A percentile compares a stretch with the other conserved stretches of the same genome.
Evolutionary conservation across 2,329 filamentous ascomycete species (phyloP).

Genomic region (Tolypocladium guangdongense): DNA sequence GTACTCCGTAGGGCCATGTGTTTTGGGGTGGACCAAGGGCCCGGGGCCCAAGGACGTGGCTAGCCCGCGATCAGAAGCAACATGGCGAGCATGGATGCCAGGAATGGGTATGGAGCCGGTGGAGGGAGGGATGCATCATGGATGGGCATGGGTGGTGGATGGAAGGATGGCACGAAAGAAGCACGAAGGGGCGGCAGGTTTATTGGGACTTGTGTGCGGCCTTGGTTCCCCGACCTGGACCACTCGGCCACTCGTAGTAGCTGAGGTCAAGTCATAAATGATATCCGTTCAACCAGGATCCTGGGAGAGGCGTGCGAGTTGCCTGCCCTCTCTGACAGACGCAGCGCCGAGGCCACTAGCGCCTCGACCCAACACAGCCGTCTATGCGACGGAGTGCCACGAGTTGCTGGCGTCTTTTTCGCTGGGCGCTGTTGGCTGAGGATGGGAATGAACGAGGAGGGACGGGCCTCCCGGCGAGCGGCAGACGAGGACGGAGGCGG

Average conservation of each 20-base stretch:
- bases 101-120: not conserved
- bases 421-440: no score
- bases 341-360: not conserved
- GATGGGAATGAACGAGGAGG: no score
- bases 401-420: not conserved
- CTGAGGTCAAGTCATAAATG: not conserved
- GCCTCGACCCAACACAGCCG: not conserved
- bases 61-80: not conserved
- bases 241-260: not conserved
- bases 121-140: not conserved
- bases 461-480: no score
- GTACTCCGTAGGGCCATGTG: not conserved
- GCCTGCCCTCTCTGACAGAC: not conserved
- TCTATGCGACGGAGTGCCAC: not conserved
- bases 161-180: not conserved
- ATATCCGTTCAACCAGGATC: not conserved
- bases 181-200: no score
- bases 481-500: not conserved
- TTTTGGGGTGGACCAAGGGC: not conserved
- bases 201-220: not conserved
- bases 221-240: no score
- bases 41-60: not conserved
- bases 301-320: not conserved
- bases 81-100: not conserved
- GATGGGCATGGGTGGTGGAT: not conserved